Percentiles rank a stretch among this genome's conserved stretches.
Evolutionary conservation across 257 asterid genomes (phyloP).

Genomic region (Capsicum rhomboideum): DNA sequence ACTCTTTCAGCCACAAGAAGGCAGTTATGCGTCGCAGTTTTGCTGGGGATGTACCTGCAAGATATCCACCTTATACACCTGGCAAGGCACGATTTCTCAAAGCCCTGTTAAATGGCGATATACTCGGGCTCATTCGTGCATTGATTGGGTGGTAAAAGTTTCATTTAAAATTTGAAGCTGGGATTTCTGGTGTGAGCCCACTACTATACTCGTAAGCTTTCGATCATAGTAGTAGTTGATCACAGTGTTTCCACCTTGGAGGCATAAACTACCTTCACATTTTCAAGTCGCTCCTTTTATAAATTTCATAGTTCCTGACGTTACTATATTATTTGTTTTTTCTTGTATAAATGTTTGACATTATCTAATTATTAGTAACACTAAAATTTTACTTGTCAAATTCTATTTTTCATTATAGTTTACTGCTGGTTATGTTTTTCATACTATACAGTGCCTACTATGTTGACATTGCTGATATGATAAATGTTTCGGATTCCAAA

Average conservation of each 20-base stretch:
- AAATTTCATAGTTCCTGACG: background rate
- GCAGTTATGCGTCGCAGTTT: constrained; percentile 62
- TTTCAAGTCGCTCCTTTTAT: background rate
- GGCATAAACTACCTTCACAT: background rate
- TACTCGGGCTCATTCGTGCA: constrained; percentile 49
- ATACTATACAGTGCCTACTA: background rate
- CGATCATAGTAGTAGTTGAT: background rate
- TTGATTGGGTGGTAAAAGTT: constrained; percentile 55
- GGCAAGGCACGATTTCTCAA: constrained; percentile 48
- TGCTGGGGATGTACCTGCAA: constrained; percentile 57
- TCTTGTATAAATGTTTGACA: background rate
- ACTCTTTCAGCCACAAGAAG: constrained; percentile 88
- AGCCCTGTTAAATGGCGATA: constrained; percentile 53
- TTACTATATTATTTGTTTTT: background rate
- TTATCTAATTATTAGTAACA: background rate
- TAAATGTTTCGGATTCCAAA: background rate
- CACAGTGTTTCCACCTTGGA: background rate
- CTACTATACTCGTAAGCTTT: background rate
- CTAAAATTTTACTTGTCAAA: background rate
- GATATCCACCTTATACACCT: constrained; percentile 81
- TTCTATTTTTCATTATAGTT: background rate
- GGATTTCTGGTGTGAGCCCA: background rate
- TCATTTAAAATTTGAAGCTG: background rate
- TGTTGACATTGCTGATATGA: background rate
- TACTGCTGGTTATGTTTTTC: background rate